Base-by-base conservation (phyloP, 768 basidiomycete species). In the Collybia sordida region DNA sequence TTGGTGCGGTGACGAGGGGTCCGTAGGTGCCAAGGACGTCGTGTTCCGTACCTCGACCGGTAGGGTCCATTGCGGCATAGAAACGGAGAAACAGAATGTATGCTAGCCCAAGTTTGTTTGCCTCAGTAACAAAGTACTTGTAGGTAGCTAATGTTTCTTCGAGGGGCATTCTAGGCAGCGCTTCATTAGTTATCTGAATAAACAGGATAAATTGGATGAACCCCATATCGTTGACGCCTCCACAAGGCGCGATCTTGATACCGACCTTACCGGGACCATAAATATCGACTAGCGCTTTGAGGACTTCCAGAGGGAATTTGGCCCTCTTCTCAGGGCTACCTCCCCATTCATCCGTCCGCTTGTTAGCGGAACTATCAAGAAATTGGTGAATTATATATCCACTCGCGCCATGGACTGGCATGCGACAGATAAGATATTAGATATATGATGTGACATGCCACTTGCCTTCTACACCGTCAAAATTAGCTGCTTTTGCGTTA, bases 311-410 rank as follows among this genome's bases (percentile, higher is more conserved):
- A 4, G 43, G 49, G 40, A 54, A 54, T 15, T 49, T 43, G 35
- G 22, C 39, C n/a, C 25, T 42, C 22, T 54, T 28, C 8, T 47
- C 45, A n/a, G 46, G 23, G 36, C 71, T 74, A 3, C 83, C 84
- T 8, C 84, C 83, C 68, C 77, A 86, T 43, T 72, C 58, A 64
- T 82, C 82, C 6, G 72, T 78, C 15, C 81, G 73, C 31, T 68
- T 58, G 63, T 83, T 82, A 17, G 72, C 59, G 2, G 57, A 68
- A 31, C 58, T 60, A 52, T 81, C 27, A 11, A 27, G 27, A 11
- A 27, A 27, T 27, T 27, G 27, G 27, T 27, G 27, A 11, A 27
- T 27, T 27, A 27, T 27, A 11, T 27, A 27, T 27, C 27, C 27
- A 27, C 27, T 27, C 6, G 27, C 76, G 12, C 68, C 67, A 43